Conservation (phyloP, 352 stramenopile species). For the Pythium biforme region DNA sequence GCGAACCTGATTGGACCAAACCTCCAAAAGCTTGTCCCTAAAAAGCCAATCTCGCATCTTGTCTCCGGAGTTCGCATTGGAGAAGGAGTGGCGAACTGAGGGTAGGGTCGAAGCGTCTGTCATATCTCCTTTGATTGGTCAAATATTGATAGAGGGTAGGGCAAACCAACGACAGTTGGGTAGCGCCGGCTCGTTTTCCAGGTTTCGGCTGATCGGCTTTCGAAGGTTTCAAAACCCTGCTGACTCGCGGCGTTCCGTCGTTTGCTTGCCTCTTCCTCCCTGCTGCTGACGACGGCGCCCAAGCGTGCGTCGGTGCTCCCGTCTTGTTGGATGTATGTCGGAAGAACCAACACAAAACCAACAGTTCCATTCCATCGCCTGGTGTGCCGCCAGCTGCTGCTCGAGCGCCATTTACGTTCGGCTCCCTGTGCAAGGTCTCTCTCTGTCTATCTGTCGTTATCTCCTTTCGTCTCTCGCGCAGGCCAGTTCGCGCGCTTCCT, state of each 20-base stretch:
- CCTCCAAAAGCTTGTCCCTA: background rate
- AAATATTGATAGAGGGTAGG: background rate
- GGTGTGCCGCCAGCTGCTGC: background rate
- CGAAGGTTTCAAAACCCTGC: background rate
- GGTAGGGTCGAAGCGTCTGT: background rate
- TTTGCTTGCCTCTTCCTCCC: background rate
- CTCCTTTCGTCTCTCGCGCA: background rate
- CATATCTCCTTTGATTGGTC: background rate
- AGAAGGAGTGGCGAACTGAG: background rate
- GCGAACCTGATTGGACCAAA: background rate
- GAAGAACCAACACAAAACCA: constrained; percentile 3
- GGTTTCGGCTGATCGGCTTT: background rate
- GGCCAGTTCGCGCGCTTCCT: background rate
- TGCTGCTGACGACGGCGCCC: background rate
- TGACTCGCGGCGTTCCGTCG: background rate
- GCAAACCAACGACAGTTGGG: background rate
- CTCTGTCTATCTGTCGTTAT: background rate
- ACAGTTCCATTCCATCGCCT: constrained; percentile 12
- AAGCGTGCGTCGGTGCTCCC: background rate
- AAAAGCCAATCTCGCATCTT: background rate
- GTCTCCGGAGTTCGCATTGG: background rate
- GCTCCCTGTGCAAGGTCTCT: background rate
- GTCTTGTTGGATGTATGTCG: constrained; percentile 4
- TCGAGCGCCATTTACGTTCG: background rate
- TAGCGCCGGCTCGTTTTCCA: background rate